Conservation (phyloP, 2,329 filamentous ascomycete genomes). For the Tolypocladium paradoxum region DNA sequence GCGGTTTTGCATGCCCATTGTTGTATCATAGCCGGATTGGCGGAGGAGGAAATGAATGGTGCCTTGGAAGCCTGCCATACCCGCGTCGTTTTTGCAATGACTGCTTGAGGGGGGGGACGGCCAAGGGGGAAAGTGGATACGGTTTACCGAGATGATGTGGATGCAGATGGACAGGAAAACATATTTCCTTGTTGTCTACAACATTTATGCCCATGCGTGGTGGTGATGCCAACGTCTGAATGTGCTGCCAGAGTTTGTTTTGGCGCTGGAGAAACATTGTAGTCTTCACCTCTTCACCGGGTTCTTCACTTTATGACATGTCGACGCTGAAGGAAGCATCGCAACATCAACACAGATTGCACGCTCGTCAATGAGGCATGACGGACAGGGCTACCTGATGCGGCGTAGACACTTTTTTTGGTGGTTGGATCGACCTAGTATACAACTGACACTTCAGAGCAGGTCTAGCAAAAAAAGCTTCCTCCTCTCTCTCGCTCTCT, state of each 20-base stretch:
- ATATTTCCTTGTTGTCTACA: neutral
- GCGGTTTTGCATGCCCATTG: neutral
- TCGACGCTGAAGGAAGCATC: neutral
- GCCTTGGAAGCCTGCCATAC: neutral
- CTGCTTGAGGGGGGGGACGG: neutral
- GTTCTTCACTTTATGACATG: neutral
- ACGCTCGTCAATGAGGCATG: neutral
- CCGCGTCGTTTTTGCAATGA: neutral
- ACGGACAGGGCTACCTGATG: neutral
- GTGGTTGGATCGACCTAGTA: neutral
- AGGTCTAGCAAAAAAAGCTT: neutral
- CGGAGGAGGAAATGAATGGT: neutral
- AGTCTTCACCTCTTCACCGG: neutral
- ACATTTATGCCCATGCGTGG: neutral
- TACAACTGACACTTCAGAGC: neutral
- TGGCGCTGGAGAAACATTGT: neutral
- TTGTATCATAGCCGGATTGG: neutral
- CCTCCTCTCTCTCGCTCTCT: neutral
- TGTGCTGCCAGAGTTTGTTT: neutral
- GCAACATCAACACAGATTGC: neutral
- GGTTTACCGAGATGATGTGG: neutral
- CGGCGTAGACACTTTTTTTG: neutral
- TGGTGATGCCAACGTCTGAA: neutral
- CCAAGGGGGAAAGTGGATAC: neutral
- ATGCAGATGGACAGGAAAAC: neutral